Evolutionary conservation across 495 filamentous ascomycete genomes (phyloP).

Genomic region (Neurospora sp.): DNA sequence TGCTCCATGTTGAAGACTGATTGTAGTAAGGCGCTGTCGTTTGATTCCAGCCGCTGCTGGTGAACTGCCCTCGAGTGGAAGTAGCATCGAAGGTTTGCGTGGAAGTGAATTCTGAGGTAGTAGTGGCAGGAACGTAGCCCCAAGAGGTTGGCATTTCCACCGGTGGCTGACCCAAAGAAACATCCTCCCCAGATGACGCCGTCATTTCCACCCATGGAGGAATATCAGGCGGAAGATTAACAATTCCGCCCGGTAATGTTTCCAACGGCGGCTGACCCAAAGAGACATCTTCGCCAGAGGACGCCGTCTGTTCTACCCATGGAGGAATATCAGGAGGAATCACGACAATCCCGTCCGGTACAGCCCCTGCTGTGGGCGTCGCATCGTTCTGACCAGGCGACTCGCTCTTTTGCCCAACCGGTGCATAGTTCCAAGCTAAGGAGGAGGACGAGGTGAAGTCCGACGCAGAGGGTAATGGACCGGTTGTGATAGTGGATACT

Average conservation of each 20-base stretch:
- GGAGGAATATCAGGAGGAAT: not conserved
- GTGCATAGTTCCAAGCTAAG: not conserved
- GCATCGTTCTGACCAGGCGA: not conserved
- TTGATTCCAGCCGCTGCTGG: not conserved
- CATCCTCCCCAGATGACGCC: not conserved
- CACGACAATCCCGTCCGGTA: not conserved
- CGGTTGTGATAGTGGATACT: not conserved
- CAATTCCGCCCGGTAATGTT: not conserved
- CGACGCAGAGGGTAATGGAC: not conserved
- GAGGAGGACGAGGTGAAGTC: not conserved
- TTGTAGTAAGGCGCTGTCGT: not conserved
- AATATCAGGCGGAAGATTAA: not conserved
- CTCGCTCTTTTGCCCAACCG: not conserved
- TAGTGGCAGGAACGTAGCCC: not conserved
- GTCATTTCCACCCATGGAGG: not conserved
- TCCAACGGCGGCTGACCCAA: not conserved
- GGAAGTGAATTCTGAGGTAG: not conserved
- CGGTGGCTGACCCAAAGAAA: not conserved
- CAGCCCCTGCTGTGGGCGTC: not conserved
- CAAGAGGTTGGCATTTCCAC: not conserved
- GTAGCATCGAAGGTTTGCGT: not conserved
- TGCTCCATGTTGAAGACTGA: constrained; percentile 3
- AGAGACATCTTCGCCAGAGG: not conserved
- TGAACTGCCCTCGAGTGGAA: not conserved
- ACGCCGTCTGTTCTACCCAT: not conserved